Evolutionary conservation across 1,139 yeast genomes (phyloP).

Genomic region (Wickerhamomyces sp.): DNA sequence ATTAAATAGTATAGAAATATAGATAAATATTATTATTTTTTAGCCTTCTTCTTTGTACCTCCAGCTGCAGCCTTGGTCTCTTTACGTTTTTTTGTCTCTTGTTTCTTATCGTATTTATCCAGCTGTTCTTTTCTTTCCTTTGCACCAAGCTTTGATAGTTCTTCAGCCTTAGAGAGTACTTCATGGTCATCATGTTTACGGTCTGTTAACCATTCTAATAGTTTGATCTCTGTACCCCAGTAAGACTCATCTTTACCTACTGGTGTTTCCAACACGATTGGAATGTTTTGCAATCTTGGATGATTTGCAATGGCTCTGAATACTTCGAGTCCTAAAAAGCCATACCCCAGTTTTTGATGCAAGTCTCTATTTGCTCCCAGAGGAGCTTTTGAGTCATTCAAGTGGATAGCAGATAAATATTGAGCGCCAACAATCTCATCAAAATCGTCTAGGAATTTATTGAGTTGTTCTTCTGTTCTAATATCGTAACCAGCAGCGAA

Average conservation of each 20-base stretch:
- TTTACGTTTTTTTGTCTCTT: conserved; percentile 21
- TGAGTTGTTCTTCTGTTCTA: conserved; percentile 49
- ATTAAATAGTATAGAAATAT: too few relatives aligned
- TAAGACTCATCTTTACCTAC: conserved; percentile 50
- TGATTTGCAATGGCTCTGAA: conserved; percentile 73
- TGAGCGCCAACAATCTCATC: conserved; percentile 70
- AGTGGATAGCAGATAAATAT: conserved; percentile 75
- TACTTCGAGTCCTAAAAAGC: conserved; percentile 82
- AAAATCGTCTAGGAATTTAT: conserved; percentile 67
- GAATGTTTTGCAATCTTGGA: conserved; percentile 55
- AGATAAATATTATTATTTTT: too few relatives aligned
- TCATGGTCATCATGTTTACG: conserved; percentile 52
- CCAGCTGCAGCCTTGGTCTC: conserved; percentile 13
- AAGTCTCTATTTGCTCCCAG: conserved; percentile 85
- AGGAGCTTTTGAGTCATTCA: conserved; percentile 95
- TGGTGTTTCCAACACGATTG: conserved; percentile 91
- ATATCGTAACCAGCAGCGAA: conserved; percentile 96
- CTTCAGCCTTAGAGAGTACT: conserved; percentile 41
- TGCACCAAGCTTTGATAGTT: conserved; percentile 51
- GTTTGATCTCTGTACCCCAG: conserved; percentile 81
- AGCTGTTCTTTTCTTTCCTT: conserved; percentile 48
- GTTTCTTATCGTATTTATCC: conserved; percentile 32
- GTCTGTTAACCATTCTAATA: conserved; percentile 66
- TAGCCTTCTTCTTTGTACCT: conserved; percentile 11
- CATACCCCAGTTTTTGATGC: conserved; percentile 86